Conservation (phyloP, 2,329 filamentous ascomycete genomes). For the Coniochaeta sp. region DNA sequence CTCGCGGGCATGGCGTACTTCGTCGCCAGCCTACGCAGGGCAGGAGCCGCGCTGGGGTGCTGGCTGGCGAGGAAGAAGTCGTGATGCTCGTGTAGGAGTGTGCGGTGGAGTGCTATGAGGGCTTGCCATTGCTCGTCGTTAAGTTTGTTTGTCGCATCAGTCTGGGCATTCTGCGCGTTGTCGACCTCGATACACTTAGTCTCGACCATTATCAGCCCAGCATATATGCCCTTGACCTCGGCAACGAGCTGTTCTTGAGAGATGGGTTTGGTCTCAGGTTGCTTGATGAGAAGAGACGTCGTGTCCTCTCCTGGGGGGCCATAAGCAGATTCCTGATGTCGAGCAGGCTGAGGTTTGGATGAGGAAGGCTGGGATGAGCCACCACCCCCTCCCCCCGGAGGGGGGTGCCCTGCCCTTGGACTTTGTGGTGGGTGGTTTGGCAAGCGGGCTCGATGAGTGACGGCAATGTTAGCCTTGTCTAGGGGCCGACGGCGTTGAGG, state of each 20-base stretch:
- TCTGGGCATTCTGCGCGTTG: conserved; percentile 46
- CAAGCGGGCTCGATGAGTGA: neutral
- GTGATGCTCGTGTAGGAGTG: conserved; percentile 73
- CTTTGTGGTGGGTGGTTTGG: conserved; percentile 5
- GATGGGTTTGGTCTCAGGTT: conserved; percentile 62
- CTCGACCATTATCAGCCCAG: conserved; percentile 79
- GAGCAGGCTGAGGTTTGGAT: too few relatives aligned
- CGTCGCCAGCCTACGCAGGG: conserved; percentile 60
- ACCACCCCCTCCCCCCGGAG: neutral
- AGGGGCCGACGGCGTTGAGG: conserved; percentile 7
- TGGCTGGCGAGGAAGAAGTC: conserved; percentile 84
- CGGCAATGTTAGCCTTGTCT: conserved; percentile 13
- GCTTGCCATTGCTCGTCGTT: conserved; percentile 75
- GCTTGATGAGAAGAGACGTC: conserved; percentile 20
- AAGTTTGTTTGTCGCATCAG: conserved; percentile 33
- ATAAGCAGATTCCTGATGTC: too few relatives aligned
- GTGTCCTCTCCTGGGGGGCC: conserved; percentile 10
- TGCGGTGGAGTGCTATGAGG: conserved; percentile 73
- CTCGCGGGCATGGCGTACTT: conserved; percentile 89
- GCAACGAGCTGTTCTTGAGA: conserved; percentile 71
- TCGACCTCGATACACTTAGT: conserved; percentile 82
- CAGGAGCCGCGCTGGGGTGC: conserved; percentile 68
- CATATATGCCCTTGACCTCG: conserved; percentile 80
- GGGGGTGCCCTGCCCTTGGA: neutral
- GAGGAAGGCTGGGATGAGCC: too few relatives aligned